phyloP scores from a whole-genome alignment of 2,329 filamentous ascomycete species.

The Talaromyces piceae region DNA sequence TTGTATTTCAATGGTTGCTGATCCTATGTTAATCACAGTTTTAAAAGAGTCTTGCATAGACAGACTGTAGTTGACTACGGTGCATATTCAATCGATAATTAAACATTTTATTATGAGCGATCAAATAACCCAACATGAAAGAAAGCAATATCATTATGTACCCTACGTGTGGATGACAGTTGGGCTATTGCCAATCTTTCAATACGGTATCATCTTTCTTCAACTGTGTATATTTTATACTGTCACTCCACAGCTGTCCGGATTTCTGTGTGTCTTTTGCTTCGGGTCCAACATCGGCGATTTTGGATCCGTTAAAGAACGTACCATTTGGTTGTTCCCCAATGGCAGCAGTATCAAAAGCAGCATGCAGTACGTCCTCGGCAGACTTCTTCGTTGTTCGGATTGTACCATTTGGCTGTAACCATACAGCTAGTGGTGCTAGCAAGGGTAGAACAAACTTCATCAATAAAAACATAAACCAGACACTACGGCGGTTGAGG shows the following conservation, averaged over 20 bases:
- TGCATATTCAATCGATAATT: no score
- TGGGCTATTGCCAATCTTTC: constrained; percentile 5
- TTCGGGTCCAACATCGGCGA: constrained; percentile 8
- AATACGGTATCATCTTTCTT: constrained; percentile 9
- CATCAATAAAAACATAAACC: constrained; percentile 14
- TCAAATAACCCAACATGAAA: no score
- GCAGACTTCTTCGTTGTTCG: constrained; percentile 4
- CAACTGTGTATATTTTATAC: constrained; percentile 9
- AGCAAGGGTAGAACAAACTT: constrained; percentile 1
- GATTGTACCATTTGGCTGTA: background rate
- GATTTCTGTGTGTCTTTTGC: constrained; percentile 11
- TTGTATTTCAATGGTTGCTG: no score
- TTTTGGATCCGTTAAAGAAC: constrained; percentile 6
- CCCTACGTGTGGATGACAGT: background rate
- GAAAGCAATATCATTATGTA: background rate
- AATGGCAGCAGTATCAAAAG: constrained; percentile 5
- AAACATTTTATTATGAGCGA: no score
- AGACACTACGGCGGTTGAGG: constrained; percentile 19
- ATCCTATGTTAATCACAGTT: no score
- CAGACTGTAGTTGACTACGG: no score
- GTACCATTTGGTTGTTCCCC: constrained; percentile 8
- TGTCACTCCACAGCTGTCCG: constrained; percentile 12
- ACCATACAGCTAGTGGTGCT: background rate
- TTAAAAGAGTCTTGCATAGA: no score
- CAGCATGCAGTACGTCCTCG: constrained; percentile 3